Percentiles rank a stretch among this genome's conserved stretches.
Conservation (phyloP, 768 basidiomycete genomes). For the Pulveroboletus sp. region DNA sequence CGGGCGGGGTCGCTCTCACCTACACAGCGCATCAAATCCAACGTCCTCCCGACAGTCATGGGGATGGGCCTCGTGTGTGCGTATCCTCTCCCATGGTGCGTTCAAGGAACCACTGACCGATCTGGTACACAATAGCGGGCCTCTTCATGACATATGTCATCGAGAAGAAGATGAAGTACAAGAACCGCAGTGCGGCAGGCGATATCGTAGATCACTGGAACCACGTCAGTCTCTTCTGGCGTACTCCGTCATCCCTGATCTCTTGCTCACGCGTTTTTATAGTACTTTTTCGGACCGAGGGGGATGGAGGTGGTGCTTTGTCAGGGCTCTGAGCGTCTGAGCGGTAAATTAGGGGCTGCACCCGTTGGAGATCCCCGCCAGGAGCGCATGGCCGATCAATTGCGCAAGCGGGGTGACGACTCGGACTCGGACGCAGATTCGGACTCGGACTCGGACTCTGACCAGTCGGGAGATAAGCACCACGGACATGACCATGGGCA, state of each 20-base stretch:
- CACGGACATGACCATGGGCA: too few species aligned
- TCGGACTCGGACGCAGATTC: background rate
- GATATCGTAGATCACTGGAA: constrained; percentile 49
- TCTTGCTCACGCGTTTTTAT: background rate
- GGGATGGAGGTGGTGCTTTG: constrained; percentile 39
- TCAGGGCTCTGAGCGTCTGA: constrained; percentile 28
- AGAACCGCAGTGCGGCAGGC: constrained; percentile 37
- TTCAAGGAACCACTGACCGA: background rate
- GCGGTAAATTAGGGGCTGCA: constrained; percentile 21
- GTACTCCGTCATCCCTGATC: background rate
- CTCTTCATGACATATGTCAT: constrained; percentile 13
- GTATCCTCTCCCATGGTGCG: background rate
- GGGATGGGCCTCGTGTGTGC: constrained; percentile 25
- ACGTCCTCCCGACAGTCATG: constrained; percentile 29
- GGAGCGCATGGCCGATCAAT: constrained; percentile 11
- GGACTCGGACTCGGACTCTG: background rate
- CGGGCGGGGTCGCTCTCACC: constrained; percentile 31
- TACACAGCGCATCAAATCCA: constrained; percentile 31
- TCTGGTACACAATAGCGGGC: constrained; percentile 11
- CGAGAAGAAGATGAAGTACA: constrained; percentile 28
- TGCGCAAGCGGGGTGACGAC: constrained; percentile 10
- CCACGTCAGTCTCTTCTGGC: constrained; percentile 30
- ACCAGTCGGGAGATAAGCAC: background rate
- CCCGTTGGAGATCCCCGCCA: constrained; percentile 20
- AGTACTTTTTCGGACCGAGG: constrained; percentile 49